Conservation (phyloP, 2,329 filamentous ascomycete genomes). For the Davidsoniella eucalypti region DNA sequence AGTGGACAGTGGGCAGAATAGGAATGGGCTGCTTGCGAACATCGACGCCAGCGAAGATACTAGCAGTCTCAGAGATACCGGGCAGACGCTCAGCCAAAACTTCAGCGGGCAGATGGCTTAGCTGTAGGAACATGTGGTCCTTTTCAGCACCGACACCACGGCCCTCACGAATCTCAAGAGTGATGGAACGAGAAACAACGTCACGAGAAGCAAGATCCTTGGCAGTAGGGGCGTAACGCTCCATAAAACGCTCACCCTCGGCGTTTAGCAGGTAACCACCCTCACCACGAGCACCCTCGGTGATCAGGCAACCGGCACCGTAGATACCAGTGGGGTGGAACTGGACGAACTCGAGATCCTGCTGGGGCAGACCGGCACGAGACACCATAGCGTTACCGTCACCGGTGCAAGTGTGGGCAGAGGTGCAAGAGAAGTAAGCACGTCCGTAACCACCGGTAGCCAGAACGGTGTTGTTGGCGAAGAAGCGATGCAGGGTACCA, state of each 20-base stretch:
- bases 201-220: slow-evolving; percentile 96
- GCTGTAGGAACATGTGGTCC: slow-evolving; percentile 96
- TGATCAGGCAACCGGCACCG: slow-evolving; percentile 93
- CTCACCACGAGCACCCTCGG: slow-evolving; percentile 93
- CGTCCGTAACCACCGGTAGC: slow-evolving; percentile 96
- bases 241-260: slow-evolving; percentile 98
- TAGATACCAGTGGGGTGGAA: slow-evolving; percentile 99
- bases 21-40: slow-evolving; percentile 95
- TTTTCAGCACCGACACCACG: slow-evolving; percentile 93
- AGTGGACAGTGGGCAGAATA: slow-evolving; percentile 91
- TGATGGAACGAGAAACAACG: slow-evolving; percentile 96
- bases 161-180: slow-evolving; percentile 91
- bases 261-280: slow-evolving; percentile 96
- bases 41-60: slow-evolving; percentile 93
- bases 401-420: slow-evolving; percentile 94
- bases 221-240: slow-evolving; percentile 90
- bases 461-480: slow-evolving; percentile 88
- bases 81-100: slow-evolving; percentile 91
- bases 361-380: slow-evolving; percentile 91
- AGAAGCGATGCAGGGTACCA: slow-evolving; percentile 91
- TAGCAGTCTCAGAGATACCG: slow-evolving; percentile 90
- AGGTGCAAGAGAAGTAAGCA: slow-evolving; percentile 96
- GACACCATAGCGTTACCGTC: slow-evolving; percentile 99
- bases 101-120: slow-evolving; percentile 85
- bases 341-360: slow-evolving; percentile 98